Conservation (phyloP, 78 protist genomes). For the Dictyostelium brefeldianum region DNA sequence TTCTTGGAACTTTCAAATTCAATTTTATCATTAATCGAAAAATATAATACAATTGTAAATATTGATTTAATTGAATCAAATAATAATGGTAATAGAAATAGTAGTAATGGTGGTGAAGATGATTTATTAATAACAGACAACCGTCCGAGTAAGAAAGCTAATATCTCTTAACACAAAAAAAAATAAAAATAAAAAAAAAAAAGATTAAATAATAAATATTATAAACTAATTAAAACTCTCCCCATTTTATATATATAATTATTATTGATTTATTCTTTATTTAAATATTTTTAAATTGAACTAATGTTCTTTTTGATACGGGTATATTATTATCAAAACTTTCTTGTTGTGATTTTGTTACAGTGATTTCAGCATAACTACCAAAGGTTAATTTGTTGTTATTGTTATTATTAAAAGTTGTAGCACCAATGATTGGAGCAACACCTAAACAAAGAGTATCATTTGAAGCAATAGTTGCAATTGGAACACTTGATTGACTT, state of each 20-base stretch:
- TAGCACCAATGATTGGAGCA: constrained; percentile 3
- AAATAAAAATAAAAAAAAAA: too few relatives aligned
- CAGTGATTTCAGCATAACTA: constrained; percentile 2
- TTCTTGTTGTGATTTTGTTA: background rate
- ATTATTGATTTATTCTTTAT: too few relatives aligned
- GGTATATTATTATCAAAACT: constrained; percentile 9
- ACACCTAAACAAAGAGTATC: constrained; percentile 38
- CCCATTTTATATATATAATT: too few relatives aligned
- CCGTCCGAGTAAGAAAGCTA: constrained; percentile 8
- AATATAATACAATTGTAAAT: constrained; percentile 18
- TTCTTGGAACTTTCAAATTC: constrained; percentile 39
- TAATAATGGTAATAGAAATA: background rate
- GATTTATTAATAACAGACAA: background rate
- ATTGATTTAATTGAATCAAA: background rate
- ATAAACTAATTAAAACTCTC: too few relatives aligned
- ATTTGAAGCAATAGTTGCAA: constrained; percentile 3
- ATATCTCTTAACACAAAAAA: background rate
- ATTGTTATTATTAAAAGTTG: too few relatives aligned
- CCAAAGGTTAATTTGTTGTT: background rate
- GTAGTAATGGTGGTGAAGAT: background rate
- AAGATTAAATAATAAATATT: too few relatives aligned
- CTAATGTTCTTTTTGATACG: constrained; percentile 23
- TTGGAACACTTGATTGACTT: background rate
- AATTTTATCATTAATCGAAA: constrained; percentile 22
- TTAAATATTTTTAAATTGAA: constrained; percentile 23